phyloP scores from a whole-genome alignment of 805 yeast species.

The Ogataea ganodermae region DNA sequence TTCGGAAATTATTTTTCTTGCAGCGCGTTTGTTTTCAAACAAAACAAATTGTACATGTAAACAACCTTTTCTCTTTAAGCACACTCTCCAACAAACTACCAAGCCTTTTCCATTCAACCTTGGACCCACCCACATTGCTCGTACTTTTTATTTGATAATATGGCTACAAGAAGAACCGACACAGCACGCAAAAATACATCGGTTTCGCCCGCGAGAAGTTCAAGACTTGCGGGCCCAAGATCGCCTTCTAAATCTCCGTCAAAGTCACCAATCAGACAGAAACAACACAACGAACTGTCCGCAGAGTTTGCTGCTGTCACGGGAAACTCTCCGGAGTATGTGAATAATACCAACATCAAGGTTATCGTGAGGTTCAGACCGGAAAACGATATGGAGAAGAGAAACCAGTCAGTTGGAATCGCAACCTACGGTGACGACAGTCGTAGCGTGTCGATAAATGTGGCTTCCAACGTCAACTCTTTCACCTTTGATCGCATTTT shows the following conservation, averaged over 20 bases:
- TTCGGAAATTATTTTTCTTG: background rate
- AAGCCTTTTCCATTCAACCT: background rate
- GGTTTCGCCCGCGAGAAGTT: constrained; percentile 17
- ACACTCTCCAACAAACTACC: too few species aligned
- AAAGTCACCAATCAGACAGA: background rate
- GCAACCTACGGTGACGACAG: constrained; percentile 17
- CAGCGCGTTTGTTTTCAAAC: constrained; percentile 1
- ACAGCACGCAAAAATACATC: constrained; percentile 8
- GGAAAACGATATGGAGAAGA: constrained; percentile 32
- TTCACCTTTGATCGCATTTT: constrained; percentile 73
- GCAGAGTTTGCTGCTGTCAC: constrained; percentile 7
- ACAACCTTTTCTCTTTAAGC: background rate
- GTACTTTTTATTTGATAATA: background rate
- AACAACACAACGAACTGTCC: constrained; percentile 6
- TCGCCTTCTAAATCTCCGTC: constrained; percentile 10
- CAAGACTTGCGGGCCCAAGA: constrained; percentile 6
- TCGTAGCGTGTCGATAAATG: constrained; percentile 17
- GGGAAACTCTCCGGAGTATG: constrained; percentile 10
- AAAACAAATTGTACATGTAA: background rate
- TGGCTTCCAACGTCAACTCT: constrained; percentile 14
- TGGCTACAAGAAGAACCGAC: constrained; percentile 1
- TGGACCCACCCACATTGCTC: background rate
- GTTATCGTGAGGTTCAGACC: constrained; percentile 79
- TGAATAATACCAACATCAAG: constrained; percentile 46
- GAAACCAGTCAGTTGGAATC: constrained; percentile 12